A percentile compares a stretch with the other conserved stretches of the same genome.
These are phyloP conservation scores for Lecanicillium sp. DNA, from an alignment of 2,329 filamentous ascomycete species.

Conservation along the genomic window DNA sequence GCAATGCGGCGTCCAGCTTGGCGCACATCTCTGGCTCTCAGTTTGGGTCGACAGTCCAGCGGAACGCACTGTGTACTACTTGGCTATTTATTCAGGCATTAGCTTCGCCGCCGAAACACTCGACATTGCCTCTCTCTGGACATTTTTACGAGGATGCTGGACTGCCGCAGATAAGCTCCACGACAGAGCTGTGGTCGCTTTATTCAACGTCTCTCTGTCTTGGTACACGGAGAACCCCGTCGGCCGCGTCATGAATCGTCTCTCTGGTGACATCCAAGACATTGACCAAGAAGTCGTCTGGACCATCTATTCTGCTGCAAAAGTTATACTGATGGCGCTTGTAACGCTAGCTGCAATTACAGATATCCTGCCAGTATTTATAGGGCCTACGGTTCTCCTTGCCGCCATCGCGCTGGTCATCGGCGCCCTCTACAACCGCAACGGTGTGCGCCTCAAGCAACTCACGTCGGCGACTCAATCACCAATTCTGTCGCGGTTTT, in stretches of 20 bases:
- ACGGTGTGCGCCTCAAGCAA: conserved; percentile 40
- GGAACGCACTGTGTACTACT: conserved; percentile 43
- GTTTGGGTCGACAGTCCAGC: conserved; percentile 50
- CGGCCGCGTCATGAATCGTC: conserved; percentile 49
- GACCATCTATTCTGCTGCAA: conserved; percentile 37
- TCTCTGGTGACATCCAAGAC: conserved; percentile 51
- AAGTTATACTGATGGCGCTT: conserved; percentile 35
- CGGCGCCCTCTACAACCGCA: conserved; percentile 46
- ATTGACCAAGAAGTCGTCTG: conserved; percentile 43
- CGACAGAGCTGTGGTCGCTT: conserved; percentile 42
- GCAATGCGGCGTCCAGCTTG: conserved; percentile 35
- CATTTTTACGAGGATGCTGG: conserved; percentile 50
- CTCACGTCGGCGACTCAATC: conserved; percentile 42
- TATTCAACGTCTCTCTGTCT: conserved; percentile 47
- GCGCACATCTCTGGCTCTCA: conserved; percentile 42
- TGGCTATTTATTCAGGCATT: conserved; percentile 45
- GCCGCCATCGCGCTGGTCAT: conserved; percentile 41
- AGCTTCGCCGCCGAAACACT: conserved; percentile 39
- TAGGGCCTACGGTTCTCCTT: conserved; percentile 34
- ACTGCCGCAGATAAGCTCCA: conserved; percentile 47
- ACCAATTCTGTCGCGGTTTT: conserved; percentile 51
- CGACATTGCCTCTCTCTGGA: conserved; percentile 34
- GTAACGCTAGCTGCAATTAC: conserved; percentile 42
- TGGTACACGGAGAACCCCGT: conserved; percentile 52
- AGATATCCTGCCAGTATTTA: conserved; percentile 38